phyloP scores from a whole-genome alignment of 345 rosid species.

The Pelargonium nanum region DNA sequence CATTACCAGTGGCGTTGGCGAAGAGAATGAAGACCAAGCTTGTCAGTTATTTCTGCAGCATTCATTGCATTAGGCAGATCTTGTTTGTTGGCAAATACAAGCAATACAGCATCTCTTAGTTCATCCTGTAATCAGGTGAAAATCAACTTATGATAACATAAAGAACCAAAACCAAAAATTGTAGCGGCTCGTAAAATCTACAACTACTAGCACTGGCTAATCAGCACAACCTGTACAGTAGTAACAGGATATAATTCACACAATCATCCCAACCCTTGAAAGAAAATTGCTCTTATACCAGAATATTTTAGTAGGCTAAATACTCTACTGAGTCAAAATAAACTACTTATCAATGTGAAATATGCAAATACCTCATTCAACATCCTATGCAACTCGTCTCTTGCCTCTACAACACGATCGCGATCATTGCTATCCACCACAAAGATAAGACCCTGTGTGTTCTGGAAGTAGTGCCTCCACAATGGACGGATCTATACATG shows the following conservation, averaged over 20 bases:
- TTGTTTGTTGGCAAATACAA: conserved; percentile 86
- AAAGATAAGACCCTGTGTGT: conserved; percentile 68
- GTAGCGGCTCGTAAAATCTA: not conserved
- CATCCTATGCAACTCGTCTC: conserved; percentile 70
- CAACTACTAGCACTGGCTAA: no score
- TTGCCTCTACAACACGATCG: conserved; percentile 65
- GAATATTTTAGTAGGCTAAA: not conserved
- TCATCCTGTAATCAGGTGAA: conserved; percentile 42
- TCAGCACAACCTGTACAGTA: no score
- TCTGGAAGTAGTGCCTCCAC: conserved; percentile 82
- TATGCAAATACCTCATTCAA: conserved; percentile 42
- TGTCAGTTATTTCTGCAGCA: conserved; percentile 90
- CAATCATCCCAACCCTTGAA: not conserved
- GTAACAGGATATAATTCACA: not conserved
- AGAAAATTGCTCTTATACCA: not conserved
- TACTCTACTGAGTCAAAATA: not conserved
- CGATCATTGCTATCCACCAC: conserved; percentile 76
- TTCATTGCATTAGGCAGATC: conserved; percentile 97
- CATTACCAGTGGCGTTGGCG: conserved; percentile 85
- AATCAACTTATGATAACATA: not conserved
- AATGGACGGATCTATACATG: conserved; percentile 53
- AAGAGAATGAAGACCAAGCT: conserved; percentile 88
- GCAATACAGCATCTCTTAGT: conserved; percentile 75
- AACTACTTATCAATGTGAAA: not conserved
- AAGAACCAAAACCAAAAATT: no score